Conservation (phyloP, 108 stramenopile genomes). For the Craspedostauros australis region DNA sequence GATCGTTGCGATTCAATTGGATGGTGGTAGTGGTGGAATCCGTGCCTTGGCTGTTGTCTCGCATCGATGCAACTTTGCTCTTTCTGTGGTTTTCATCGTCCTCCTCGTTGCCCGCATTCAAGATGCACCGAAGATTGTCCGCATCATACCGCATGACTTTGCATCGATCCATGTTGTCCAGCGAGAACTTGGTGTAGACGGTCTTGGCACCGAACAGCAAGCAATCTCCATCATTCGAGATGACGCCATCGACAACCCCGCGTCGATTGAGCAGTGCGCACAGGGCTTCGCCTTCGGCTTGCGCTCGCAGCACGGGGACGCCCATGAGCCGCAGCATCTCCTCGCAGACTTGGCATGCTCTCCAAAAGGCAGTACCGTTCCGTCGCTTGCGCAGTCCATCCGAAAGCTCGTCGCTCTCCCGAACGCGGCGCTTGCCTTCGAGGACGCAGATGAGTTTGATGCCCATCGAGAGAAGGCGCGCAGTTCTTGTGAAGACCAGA, state of each 20-base stretch:
- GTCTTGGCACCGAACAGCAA: constrained; percentile 88
- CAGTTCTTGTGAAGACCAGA: constrained; percentile 71
- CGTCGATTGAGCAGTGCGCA: constrained; percentile 77
- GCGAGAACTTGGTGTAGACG: constrained; percentile 88
- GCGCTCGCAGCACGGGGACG: constrained; percentile 85
- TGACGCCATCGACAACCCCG: constrained; percentile 90
- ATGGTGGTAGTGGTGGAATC: constrained; percentile 16
- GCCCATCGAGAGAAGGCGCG: constrained; percentile 80
- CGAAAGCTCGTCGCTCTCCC: neutral
- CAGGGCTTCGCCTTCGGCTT: constrained; percentile 93
- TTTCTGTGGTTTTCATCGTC: constrained; percentile 14
- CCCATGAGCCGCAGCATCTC: constrained; percentile 71
- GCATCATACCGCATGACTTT: constrained; percentile 62
- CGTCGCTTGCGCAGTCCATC: constrained; percentile 45
- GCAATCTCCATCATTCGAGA: constrained; percentile 95
- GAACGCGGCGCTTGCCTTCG: constrained; percentile 76
- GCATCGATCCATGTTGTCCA: constrained; percentile 59
- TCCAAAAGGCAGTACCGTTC: constrained; percentile 64
- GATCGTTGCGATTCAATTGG: constrained; percentile 44
- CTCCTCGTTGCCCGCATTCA: constrained; percentile 17
- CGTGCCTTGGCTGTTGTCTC: neutral
- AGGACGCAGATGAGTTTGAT: constrained; percentile 90
- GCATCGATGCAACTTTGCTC: no score
- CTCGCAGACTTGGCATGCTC: constrained; percentile 59
- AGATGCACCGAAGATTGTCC: constrained; percentile 22